Conservation (phyloP, 352 stramenopile genomes). For the Elongisporangium anandrum region DNA sequence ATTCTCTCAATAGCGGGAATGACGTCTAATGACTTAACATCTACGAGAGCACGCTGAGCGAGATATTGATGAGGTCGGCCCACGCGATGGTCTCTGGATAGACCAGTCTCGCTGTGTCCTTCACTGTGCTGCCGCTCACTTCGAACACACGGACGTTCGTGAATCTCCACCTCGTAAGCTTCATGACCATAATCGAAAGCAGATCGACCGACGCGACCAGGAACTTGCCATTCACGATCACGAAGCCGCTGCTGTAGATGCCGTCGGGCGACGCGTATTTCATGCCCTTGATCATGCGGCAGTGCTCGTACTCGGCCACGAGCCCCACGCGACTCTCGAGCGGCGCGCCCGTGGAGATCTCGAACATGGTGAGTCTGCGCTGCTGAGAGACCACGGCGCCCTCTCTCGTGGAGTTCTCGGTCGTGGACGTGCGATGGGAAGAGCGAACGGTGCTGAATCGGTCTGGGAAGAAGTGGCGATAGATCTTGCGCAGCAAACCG, state of each 20-base stretch:
- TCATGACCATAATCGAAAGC: slow-evolving; percentile 28
- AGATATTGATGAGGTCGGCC: slow-evolving; percentile 25
- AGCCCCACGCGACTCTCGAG: slow-evolving; percentile 15
- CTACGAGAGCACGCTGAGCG: slow-evolving; percentile 30
- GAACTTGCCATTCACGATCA: slow-evolving; percentile 39
- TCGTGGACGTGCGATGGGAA: background rate
- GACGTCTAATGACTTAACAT: background rate
- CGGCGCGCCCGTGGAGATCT: slow-evolving; percentile 27
- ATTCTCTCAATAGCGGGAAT: too few species aligned
- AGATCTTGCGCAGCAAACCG: slow-evolving; percentile 18
- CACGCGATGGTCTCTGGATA: slow-evolving; percentile 34
- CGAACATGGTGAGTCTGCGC: slow-evolving; percentile 31
- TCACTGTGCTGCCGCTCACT: slow-evolving; percentile 29
- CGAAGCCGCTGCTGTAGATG: slow-evolving; percentile 42
- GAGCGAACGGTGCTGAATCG: background rate
- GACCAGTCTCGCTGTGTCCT: slow-evolving; percentile 30
- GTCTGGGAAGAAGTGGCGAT: slow-evolving; percentile 24
- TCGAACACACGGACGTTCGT: slow-evolving; percentile 38
- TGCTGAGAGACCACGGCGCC: slow-evolving; percentile 18
- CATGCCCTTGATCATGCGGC: slow-evolving; percentile 35
- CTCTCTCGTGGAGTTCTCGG: slow-evolving; percentile 3
- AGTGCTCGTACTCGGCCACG: slow-evolving; percentile 32
- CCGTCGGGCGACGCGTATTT: slow-evolving; percentile 41
- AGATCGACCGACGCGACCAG: slow-evolving; percentile 35
- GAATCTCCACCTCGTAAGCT: slow-evolving; percentile 20